phyloP scores from a whole-genome alignment of 2,329 filamentous ascomycete genomes.

The Aspergillus tamarii region DNA sequence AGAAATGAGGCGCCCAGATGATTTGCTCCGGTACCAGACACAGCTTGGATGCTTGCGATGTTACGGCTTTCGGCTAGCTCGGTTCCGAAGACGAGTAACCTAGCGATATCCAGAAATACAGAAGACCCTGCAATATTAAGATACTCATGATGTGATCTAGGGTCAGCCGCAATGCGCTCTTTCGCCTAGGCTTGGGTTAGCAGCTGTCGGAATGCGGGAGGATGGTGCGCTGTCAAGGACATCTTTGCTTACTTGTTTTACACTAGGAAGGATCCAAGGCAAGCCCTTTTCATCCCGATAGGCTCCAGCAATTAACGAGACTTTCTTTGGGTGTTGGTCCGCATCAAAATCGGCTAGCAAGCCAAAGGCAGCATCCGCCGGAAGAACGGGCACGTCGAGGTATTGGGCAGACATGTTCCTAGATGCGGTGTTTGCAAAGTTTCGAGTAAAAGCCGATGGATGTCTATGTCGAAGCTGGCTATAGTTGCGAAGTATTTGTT shows the following conservation, averaged over 20 bases:
- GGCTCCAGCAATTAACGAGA: conserved; percentile 44
- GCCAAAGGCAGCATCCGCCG: conserved; percentile 23
- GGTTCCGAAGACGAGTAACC: not conserved
- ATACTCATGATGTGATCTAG: conserved; percentile 77
- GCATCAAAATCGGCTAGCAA: conserved; percentile 28
- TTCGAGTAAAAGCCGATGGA: not conserved
- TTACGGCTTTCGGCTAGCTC: not conserved
- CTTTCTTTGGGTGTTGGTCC: conserved; percentile 36
- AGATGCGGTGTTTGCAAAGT: not conserved
- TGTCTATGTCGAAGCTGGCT: not conserved
- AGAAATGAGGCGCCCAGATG: conserved; percentile 87
- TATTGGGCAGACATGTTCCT: not conserved
- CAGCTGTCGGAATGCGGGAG: not conserved
- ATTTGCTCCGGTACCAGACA: conserved; percentile 89
- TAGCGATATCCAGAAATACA: not conserved
- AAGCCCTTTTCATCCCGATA: conserved; percentile 43
- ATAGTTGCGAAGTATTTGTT: not conserved
- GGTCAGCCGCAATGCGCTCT: conserved; percentile 66
- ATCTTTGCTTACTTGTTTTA: conserved; percentile 30
- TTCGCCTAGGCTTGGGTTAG: conserved; percentile 32
- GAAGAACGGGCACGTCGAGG: not conserved
- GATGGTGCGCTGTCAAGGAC: not conserved
- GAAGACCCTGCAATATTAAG: conserved; percentile 82
- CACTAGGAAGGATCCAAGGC: conserved; percentile 44
- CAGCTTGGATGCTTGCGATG: conserved; percentile 76